A percentile compares a stretch with the other conserved stretches of the same genome.
phyloP scores from a whole-genome alignment of 2,329 filamentous ascomycete species.

The Colletotrichum sp. region DNA sequence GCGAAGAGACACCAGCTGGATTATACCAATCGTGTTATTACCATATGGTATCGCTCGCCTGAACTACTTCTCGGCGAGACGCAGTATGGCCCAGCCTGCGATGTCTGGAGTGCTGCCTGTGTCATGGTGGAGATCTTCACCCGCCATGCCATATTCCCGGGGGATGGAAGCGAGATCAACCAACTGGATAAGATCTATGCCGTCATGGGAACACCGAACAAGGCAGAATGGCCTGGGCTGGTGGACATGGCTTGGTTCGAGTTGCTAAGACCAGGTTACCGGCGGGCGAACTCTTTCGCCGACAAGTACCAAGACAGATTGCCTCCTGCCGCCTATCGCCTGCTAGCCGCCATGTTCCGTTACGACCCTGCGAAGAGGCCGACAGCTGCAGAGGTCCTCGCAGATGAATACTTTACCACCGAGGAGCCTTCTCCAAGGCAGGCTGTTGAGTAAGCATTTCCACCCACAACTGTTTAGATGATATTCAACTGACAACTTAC shows the following conservation, averaged over 20 bases:
- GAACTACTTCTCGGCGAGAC: slow-evolving; percentile 92
- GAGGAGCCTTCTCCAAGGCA: slow-evolving; percentile 82
- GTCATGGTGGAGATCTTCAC: slow-evolving; percentile 98
- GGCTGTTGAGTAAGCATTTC: slow-evolving; percentile 75
- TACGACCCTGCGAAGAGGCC: slow-evolving; percentile 89
- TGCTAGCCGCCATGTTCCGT: slow-evolving; percentile 83
- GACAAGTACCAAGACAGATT: slow-evolving; percentile 82
- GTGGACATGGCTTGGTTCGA: slow-evolving; percentile 98
- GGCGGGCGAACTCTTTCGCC: slow-evolving; percentile 76
- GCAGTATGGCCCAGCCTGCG: slow-evolving; percentile 86
- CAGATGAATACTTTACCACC: slow-evolving; percentile 85
- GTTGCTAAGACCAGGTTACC: slow-evolving; percentile 79
- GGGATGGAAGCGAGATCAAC: slow-evolving; percentile 93
- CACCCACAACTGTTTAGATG: background rate
- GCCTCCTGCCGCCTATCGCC: slow-evolving; percentile 80
- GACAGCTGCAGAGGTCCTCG: slow-evolving; percentile 81
- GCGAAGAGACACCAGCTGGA: slow-evolving; percentile 90
- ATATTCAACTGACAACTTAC: slow-evolving; percentile 33
- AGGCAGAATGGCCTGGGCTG: slow-evolving; percentile 84
- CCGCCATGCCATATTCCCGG: slow-evolving; percentile 90
- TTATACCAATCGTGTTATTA: slow-evolving; percentile 98
- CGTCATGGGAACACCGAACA: slow-evolving; percentile 85
- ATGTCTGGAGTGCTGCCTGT: slow-evolving; percentile 97
- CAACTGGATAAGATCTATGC: slow-evolving; percentile 98
- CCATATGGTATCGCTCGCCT: slow-evolving; percentile 95